Conservation (phyloP, 352 stramenopile species). For the Aphanomyces stellatus region DNA sequence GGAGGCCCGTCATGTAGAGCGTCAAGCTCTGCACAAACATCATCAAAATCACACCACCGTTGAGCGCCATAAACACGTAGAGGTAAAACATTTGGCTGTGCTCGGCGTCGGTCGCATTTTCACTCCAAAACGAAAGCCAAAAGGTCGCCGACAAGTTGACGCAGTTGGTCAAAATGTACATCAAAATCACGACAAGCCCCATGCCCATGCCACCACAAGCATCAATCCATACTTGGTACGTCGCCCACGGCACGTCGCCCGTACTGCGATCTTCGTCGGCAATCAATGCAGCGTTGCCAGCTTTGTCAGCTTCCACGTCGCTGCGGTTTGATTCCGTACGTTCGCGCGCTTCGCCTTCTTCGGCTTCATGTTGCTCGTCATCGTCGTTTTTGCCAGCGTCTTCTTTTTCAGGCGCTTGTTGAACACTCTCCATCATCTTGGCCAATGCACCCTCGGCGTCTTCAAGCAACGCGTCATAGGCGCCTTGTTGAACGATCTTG, state of each 20-base stretch:
- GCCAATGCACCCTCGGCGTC: constrained; percentile 37
- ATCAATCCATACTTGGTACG: constrained; percentile 57
- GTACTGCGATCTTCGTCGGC: constrained; percentile 64
- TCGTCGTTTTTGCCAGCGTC: constrained; percentile 22
- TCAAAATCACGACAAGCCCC: constrained; percentile 40
- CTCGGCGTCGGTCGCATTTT: constrained; percentile 74
- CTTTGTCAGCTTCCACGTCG: constrained; percentile 33
- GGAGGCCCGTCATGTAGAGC: constrained; percentile 47
- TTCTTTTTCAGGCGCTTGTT: constrained; percentile 48
- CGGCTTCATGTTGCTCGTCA: constrained; percentile 23
- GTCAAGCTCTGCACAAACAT: neutral
- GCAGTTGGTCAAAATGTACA: constrained; percentile 33
- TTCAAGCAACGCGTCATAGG: constrained; percentile 51
- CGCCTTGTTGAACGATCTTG: constrained; percentile 40
- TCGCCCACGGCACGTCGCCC: constrained; percentile 54
- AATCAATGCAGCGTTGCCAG: constrained; percentile 32
- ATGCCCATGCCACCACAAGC: constrained; percentile 50
- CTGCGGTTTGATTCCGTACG: constrained; percentile 48
- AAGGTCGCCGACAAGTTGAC: constrained; percentile 13
- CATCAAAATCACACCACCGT: neutral
- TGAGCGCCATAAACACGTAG: constrained; percentile 75
- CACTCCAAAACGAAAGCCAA: constrained; percentile 92
- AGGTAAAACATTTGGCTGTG: constrained; percentile 81
- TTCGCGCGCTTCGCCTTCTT: constrained; percentile 34
- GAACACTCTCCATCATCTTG: constrained; percentile 59